These are phyloP conservation scores for Lycium ferocissimum DNA, from an alignment of 257 asterid species.

Conservation along the genomic window DNA sequence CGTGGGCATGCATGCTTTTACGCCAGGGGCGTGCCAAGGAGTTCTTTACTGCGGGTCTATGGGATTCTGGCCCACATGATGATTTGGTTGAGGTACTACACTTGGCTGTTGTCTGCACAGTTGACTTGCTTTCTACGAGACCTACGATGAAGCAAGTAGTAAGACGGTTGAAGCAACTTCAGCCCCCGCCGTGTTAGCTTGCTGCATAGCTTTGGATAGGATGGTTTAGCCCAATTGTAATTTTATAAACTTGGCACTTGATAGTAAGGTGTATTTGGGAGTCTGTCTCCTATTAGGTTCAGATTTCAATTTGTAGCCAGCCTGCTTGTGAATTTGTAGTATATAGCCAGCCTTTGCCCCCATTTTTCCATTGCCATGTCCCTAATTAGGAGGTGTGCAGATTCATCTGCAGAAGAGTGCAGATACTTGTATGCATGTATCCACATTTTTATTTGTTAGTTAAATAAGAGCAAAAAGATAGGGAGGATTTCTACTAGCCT, in stretches of 20 bases:
- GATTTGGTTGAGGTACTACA: constrained; percentile 85
- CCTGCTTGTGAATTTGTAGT: constrained; percentile 73
- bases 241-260: constrained; percentile 27
- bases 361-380: constrained; percentile 48
- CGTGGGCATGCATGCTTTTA: constrained; percentile 92
- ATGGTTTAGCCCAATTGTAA: constrained; percentile 35
- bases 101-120: constrained; percentile 83
- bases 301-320: constrained; percentile 40
- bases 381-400: constrained; percentile 52
- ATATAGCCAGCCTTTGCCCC: constrained; percentile 44
- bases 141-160: constrained; percentile 95
- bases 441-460: constrained; percentile 48
- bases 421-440: constrained; percentile 55
- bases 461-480: constrained; percentile 43
- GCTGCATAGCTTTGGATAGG: constrained; percentile 27
- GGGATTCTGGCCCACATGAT: constrained; percentile 91
- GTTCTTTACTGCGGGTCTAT: constrained; percentile 79
- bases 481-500: neutral
- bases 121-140: constrained; percentile 72
- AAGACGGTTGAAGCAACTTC: constrained; percentile 84
- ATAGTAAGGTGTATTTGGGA: constrained; percentile 30
- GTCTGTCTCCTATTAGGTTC: constrained; percentile 30
- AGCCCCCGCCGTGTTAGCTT: constrained; percentile 78
- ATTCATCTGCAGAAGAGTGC: constrained; percentile 71
- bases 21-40: constrained; percentile 82